Evolutionary conservation across 2,329 filamentous ascomycete species (phyloP).

Genomic region (Emydomyces testavorans): DNA sequence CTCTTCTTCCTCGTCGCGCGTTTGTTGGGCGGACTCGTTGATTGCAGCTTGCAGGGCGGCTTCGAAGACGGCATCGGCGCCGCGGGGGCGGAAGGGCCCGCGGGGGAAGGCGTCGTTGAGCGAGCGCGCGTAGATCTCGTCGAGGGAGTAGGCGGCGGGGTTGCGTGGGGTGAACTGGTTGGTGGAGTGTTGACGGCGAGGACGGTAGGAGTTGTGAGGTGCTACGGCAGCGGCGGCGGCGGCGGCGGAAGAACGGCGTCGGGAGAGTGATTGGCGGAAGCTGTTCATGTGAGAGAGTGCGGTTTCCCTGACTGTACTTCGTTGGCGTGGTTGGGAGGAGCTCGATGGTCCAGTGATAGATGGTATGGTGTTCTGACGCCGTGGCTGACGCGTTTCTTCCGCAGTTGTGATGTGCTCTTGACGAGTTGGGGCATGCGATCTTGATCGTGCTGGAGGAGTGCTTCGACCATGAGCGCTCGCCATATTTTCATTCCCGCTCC

Average conservation of each 20-base stretch:
- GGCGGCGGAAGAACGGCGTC: neutral
- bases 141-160: conserved; percentile 11
- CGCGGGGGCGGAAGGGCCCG: conserved; percentile 4
- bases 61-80: conserved; percentile 8
- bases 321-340: neutral
- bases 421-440: neutral
- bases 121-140: conserved; percentile 12
- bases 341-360: neutral
- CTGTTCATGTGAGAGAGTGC: neutral
- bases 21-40: conserved; percentile 15
- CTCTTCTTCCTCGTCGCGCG: conserved; percentile 17
- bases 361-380: neutral
- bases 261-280: neutral
- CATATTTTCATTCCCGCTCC: no score
- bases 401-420: neutral
- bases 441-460: neutral
- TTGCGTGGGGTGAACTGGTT: neutral
- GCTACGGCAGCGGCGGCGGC: neutral
- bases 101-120: conserved; percentile 12
- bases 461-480: neutral
- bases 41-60: conserved; percentile 17
- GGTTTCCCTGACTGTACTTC: neutral
- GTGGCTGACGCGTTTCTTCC: neutral
- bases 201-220: neutral
- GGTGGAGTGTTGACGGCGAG: neutral